Conservation (phyloP, 306 rosid species). For the Inga leiocalycina region DNA sequence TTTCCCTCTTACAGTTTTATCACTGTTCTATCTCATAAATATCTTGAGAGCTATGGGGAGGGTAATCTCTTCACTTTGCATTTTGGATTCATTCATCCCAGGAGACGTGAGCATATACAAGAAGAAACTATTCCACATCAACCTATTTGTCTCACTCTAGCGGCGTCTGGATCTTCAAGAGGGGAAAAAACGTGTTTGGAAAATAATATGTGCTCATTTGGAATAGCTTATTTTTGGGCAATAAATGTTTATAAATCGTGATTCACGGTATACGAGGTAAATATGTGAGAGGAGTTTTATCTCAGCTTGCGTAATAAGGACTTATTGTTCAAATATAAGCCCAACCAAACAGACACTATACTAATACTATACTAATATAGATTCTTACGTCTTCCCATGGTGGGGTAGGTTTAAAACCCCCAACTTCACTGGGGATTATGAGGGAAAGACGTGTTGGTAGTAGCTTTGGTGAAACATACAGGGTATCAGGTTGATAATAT, state of each 20-base stretch:
- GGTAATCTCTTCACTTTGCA: not conserved
- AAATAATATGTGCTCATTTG: not conserved
- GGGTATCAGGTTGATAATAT: not conserved
- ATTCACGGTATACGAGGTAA: too few relatives aligned
- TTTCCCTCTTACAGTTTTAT: not conserved
- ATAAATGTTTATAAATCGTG: too few relatives aligned
- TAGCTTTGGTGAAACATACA: not conserved
- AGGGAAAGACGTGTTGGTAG: not conserved
- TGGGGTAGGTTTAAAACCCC: not conserved
- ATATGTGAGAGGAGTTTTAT: too few relatives aligned
- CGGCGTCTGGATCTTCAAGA: not conserved
- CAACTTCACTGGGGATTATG: not conserved
- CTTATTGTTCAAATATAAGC: too few relatives aligned
- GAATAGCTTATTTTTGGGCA: too few relatives aligned
- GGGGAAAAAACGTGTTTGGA: not conserved
- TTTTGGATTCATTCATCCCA: not conserved
- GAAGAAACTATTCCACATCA: conserved; percentile 23
- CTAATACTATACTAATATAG: not conserved
- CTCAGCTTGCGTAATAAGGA: too few relatives aligned
- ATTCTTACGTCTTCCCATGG: not conserved
- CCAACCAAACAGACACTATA: too few relatives aligned
- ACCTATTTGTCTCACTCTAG: not conserved
- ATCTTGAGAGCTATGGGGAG: not conserved
- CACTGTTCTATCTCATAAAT: conserved; percentile 21
- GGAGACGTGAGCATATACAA: conserved; percentile 23